A percentile compares a stretch with the other conserved stretches of the same genome.
Evolutionary conservation across 257 asterid genomes (phyloP).

Genomic region (Lycium ferocissimum): DNA sequence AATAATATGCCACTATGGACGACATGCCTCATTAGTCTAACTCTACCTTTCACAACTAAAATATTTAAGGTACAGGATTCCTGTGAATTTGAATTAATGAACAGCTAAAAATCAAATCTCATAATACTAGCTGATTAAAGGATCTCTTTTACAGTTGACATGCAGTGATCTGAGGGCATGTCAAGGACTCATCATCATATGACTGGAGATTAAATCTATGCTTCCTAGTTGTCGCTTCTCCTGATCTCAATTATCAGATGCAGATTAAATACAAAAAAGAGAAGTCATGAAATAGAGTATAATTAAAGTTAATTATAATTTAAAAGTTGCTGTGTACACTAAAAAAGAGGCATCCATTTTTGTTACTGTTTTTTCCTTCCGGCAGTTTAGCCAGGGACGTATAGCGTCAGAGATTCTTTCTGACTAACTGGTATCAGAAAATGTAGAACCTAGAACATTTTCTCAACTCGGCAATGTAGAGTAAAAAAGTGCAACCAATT

Average conservation of each 20-base stretch:
- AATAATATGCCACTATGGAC: background rate
- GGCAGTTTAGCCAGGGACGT: background rate
- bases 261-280: background rate
- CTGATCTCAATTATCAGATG: conserved; percentile 14
- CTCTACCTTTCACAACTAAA: background rate
- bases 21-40: background rate
- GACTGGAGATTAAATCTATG: background rate
- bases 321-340: background rate
- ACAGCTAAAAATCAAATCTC: background rate
- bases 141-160: background rate
- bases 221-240: background rate
- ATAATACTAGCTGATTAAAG: conserved; percentile 21
- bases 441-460: background rate
- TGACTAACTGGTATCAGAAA: background rate
- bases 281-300: background rate
- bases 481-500: background rate
- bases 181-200: conserved; percentile 8
- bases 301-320: background rate
- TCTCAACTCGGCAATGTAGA: background rate
- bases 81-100: background rate
- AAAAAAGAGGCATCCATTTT: background rate
- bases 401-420: background rate
- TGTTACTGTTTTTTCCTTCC: background rate
- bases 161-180: background rate
- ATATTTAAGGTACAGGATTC: conserved; percentile 10